These are phyloP conservation scores for Rosa chinensis DNA, from an alignment of 306 rosid genomes.

Conservation along the genomic window DNA sequence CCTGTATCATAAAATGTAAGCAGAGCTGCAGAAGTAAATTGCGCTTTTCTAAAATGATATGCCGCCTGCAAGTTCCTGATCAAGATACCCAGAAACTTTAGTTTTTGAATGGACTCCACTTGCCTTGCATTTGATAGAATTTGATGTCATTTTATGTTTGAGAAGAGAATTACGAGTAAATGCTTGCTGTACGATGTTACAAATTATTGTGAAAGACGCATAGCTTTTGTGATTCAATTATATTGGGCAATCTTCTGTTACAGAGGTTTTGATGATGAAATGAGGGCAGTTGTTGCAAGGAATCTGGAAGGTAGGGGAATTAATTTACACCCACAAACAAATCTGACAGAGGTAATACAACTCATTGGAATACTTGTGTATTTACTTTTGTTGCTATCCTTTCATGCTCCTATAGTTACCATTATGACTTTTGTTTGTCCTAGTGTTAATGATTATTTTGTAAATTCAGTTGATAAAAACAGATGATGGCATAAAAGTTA, in stretches of 20 bases:
- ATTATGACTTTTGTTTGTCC: constrained; percentile 11
- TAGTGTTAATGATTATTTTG: constrained; percentile 13
- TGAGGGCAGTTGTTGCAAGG: constrained; percentile 94
- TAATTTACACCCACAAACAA: constrained; percentile 78
- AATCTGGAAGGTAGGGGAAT: constrained; percentile 93
- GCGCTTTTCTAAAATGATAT: background rate
- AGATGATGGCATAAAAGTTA: constrained; percentile 77
- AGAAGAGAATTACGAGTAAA: background rate
- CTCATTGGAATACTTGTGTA: constrained; percentile 5
- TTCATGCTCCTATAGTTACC: constrained; percentile 10
- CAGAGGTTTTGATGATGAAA: constrained; percentile 99
- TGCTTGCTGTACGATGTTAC: background rate
- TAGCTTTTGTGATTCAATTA: background rate
- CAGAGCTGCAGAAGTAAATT: background rate
- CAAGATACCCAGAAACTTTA: background rate
- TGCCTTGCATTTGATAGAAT: background rate
- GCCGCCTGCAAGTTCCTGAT: background rate
- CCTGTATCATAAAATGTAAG: background rate
- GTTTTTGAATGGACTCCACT: background rate
- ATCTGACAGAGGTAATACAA: constrained; percentile 61
- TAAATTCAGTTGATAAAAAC: constrained; percentile 66
- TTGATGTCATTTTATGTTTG: constrained; percentile 9
- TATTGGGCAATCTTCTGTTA: constrained; percentile 23
- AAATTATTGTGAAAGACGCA: background rate
- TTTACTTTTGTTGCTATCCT: background rate